Conservation (phyloP, 768 basidiomycete species). For the Boletus reticuloceps region DNA sequence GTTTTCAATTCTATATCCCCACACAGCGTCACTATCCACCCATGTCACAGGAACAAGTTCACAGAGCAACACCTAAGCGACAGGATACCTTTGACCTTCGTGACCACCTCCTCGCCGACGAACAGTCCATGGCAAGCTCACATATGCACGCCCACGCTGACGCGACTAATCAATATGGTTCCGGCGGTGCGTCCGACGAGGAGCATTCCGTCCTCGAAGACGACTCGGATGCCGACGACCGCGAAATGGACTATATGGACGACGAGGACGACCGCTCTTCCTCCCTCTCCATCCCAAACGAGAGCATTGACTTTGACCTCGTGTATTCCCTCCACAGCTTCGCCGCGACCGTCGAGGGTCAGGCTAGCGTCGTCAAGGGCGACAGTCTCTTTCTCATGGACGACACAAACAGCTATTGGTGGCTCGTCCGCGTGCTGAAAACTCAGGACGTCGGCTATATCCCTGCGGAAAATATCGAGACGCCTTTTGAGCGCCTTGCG, state of each 20-base stretch:
- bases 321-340: slow-evolving; percentile 96
- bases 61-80: slow-evolving; percentile 28
- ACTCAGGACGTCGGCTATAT: slow-evolving; percentile 99
- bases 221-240: slow-evolving; percentile 73
- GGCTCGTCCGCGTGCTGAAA: slow-evolving; percentile 97
- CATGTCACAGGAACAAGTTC: slow-evolving; percentile 31
- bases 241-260: slow-evolving; percentile 63
- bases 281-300: slow-evolving; percentile 83
- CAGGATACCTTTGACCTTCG: slow-evolving; percentile 74
- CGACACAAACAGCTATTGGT: slow-evolving; percentile 99
- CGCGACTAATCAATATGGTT: slow-evolving; percentile 37
- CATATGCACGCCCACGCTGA: slow-evolving; percentile 49
- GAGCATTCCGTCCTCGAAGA: slow-evolving; percentile 84
- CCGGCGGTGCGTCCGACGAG: slow-evolving; percentile 58
- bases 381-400: slow-evolving; percentile 96
- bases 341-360: slow-evolving; percentile 96
- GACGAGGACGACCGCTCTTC: slow-evolving; percentile 80
- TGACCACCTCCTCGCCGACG: slow-evolving; percentile 55
- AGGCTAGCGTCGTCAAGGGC: slow-evolving; percentile 98
- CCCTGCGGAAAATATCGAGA: slow-evolving; percentile 99
- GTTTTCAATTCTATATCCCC: slow-evolving; percentile 1
- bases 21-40: neutral
- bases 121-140: slow-evolving; percentile 46
- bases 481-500: slow-evolving; percentile 93
- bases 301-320: slow-evolving; percentile 90